These are phyloP conservation scores for Zanthoxylum bungeanum DNA, from an alignment of 345 rosid species.

Conservation along the genomic window DNA sequence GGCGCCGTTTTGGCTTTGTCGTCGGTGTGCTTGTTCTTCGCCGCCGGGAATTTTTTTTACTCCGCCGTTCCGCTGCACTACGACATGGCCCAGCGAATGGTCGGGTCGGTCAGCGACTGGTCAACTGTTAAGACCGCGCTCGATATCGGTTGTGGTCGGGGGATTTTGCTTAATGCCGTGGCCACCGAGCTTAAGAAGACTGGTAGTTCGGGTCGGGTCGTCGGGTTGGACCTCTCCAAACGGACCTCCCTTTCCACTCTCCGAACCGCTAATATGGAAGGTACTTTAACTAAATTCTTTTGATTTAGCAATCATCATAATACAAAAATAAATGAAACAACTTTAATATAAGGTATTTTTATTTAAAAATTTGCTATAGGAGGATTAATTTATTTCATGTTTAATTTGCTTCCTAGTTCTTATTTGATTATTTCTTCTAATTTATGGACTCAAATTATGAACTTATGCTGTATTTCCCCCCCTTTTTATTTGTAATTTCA, in stretches of 20 bases:
- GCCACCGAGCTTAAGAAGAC: constrained; percentile 94
- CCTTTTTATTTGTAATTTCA: not conserved
- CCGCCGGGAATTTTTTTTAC: constrained; percentile 82
- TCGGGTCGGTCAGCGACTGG: constrained; percentile 80
- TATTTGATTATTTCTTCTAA: not conserved
- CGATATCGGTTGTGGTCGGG: constrained; percentile 94
- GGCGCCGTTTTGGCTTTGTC: constrained; percentile 74
- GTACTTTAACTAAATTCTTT: constrained; percentile 25
- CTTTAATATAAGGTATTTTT: not conserved
- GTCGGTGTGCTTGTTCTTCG: constrained; percentile 67
- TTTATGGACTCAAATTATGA: too few species aligned
- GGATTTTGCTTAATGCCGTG: constrained; percentile 81
- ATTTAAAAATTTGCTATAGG: not conserved
- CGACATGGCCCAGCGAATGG: constrained; percentile 94
- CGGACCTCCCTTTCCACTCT: constrained; percentile 82
- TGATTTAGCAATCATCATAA: not conserved
- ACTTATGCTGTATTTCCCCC: too few species aligned
- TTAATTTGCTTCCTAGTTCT: too few species aligned
- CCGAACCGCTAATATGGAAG: constrained; percentile 85
- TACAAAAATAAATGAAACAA: not conserved
- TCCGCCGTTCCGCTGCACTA: constrained; percentile 72
- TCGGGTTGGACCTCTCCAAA: constrained; percentile 80
- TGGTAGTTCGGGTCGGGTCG: constrained; percentile 93
- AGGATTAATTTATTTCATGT: not conserved
- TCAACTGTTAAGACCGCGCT: constrained; percentile 83